Evolutionary conservation across 148 eudicot species (phyloP).

Genomic region (Rhododendron simsii): DNA sequence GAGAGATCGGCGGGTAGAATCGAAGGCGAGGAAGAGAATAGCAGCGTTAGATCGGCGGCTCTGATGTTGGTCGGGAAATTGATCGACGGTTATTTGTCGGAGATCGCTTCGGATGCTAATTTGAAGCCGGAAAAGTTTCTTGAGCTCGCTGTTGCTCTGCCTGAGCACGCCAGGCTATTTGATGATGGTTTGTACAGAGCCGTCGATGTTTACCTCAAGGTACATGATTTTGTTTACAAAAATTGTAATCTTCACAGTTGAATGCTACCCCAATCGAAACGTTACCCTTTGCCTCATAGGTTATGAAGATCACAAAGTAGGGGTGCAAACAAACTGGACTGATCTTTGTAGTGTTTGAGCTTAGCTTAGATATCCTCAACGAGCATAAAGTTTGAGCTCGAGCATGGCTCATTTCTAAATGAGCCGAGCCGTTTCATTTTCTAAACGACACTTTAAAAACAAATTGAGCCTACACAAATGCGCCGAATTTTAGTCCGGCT

Average conservation of each 20-base stretch:
- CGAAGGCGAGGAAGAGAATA: constrained; percentile 32
- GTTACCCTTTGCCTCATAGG: too few species aligned
- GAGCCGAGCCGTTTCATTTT: too few species aligned
- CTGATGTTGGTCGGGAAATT: constrained; percentile 76
- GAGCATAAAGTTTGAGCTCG: too few species aligned
- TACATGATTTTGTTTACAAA: constrained; percentile 6
- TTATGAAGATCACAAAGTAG: neutral
- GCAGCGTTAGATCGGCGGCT: constrained; percentile 36
- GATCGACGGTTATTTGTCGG: constrained; percentile 87
- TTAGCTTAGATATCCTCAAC: too few species aligned
- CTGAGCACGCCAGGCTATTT: constrained; percentile 68
- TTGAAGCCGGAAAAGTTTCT: constrained; percentile 61
- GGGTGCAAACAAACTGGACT: neutral
- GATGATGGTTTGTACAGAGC: constrained; percentile 93
- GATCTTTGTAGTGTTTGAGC: too few species aligned
- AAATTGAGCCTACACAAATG: too few species aligned
- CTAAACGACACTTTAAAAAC: too few species aligned
- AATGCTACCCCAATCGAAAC: too few species aligned
- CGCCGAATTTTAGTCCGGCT: too few species aligned
- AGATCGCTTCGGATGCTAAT: constrained; percentile 85
- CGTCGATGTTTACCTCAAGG: constrained; percentile 89
- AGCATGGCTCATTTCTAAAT: too few species aligned
- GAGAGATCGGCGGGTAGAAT: constrained; percentile 27
- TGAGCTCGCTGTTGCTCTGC: constrained; percentile 58
- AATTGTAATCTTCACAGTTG: too few species aligned